These are phyloP conservation scores for Fusarium burgessii DNA, from an alignment of 2,329 filamentous ascomycete genomes.

Conservation along the genomic window DNA sequence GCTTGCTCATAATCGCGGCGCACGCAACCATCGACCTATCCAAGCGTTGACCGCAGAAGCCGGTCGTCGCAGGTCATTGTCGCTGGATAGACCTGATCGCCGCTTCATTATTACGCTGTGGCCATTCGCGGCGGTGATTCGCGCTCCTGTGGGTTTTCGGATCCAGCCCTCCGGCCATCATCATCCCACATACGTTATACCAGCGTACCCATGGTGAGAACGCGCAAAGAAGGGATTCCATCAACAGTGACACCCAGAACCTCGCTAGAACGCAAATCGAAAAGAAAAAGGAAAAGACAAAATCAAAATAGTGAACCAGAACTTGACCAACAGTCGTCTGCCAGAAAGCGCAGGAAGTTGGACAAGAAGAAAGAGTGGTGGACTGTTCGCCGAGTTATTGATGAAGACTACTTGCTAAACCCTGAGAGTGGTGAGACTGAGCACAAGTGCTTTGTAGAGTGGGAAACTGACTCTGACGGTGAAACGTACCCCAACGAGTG, in stretches of 20 bases:
- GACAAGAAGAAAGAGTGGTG: constrained; percentile 46
- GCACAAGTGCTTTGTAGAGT: constrained; percentile 55
- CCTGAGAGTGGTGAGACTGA: constrained; percentile 29
- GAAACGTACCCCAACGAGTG: constrained; percentile 51
- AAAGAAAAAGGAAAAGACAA: constrained; percentile 23
- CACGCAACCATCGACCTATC: constrained; percentile 49
- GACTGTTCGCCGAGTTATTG: constrained; percentile 51
- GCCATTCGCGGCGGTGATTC: constrained; percentile 8
- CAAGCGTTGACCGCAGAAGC: constrained; percentile 48
- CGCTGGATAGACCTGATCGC: constrained; percentile 20
- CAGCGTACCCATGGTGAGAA: constrained; percentile 51
- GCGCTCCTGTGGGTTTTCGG: constrained; percentile 12
- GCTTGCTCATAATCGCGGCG: constrained; percentile 44
- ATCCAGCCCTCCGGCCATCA: constrained; percentile 10
- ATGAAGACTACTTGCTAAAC: constrained; percentile 43
- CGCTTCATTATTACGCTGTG: constrained; percentile 12
- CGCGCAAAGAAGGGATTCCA: constrained; percentile 40
- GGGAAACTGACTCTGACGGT: constrained; percentile 53
- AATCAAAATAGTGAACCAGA: constrained; percentile 6
- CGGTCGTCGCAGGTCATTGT: constrained; percentile 42
- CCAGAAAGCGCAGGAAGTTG: constrained; percentile 18
- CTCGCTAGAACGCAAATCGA: constrained; percentile 36
- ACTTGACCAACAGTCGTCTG: constrained; percentile 2
- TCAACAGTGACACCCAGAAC: constrained; percentile 33
- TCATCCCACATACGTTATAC: constrained; percentile 24